These are phyloP conservation scores for Xerocomus minutiporus DNA, from an alignment of 1,284 basidiomycete species.

Conservation along the genomic window DNA sequence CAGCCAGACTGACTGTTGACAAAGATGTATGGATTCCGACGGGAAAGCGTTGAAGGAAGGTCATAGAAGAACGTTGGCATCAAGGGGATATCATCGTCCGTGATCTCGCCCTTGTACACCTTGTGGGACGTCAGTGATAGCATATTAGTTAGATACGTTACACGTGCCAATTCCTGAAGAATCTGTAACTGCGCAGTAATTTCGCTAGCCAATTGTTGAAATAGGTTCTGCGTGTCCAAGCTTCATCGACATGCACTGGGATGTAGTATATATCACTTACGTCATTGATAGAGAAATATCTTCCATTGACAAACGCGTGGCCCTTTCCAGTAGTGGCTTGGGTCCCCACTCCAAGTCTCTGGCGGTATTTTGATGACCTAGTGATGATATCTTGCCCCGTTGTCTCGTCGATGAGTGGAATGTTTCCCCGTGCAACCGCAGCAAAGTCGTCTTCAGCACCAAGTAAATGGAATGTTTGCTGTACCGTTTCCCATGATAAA, in stretches of 20 bases:
- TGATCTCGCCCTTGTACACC: conserved; percentile 62
- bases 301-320: conserved; percentile 86
- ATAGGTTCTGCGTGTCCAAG: conserved; percentile 50
- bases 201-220: conserved; percentile 63
- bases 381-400: conserved; percentile 33
- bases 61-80: conserved; percentile 87
- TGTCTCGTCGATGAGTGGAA: conserved; percentile 18
- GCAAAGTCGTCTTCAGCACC: conserved; percentile 34
- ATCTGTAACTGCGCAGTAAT: conserved; percentile 58
- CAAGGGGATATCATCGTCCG: conserved; percentile 47
- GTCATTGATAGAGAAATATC: conserved; percentile 65
- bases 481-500: conserved; percentile 45
- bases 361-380: conserved; percentile 46
- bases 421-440: conserved; percentile 37
- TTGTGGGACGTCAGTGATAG: conserved; percentile 29
- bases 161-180: conserved; percentile 64
- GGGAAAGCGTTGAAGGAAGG: conserved; percentile 63
- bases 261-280: conserved; percentile 42
- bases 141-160: background rate
- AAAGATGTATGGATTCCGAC: conserved; percentile 71
- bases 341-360: conserved; percentile 44
- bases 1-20: conserved; percentile 33
- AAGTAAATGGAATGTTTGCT: conserved; percentile 41
- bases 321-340: conserved; percentile 36
- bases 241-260: background rate